Base-by-base conservation (phyloP, 208 protist genomes). In the Leishmania tropica region DNA sequence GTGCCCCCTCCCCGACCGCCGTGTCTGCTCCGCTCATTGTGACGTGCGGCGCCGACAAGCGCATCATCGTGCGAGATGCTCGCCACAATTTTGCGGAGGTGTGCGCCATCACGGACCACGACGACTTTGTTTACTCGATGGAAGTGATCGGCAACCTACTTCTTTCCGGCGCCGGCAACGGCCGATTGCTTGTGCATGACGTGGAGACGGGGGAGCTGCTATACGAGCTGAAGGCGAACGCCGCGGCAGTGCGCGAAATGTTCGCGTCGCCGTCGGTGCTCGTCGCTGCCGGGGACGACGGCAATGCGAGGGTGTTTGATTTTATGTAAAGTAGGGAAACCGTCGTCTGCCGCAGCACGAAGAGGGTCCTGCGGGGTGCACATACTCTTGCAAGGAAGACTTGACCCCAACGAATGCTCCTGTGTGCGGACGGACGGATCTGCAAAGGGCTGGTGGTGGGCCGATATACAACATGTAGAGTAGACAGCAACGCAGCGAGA, bases 41-140 rank as follows among this genome's bases (percentile, higher is more conserved):
- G 10, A 97, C 94, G 37, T 89, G 89, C 45, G 95, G 95, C 11
- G 93, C 95, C 5, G 95, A 98, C 85, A 88, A 87, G 80, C 84
- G 88, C 28, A 88, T 98, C 75, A 71, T 85, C 15, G 88, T 89
- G 19, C 83, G 97, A 10, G 95, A 98, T 62, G 88, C 93, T 0
- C 90, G 93, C 37, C 64, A 45, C 21, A 78, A 73, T 76, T 97
- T 94, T 78, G 56, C 60, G 0, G 53, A 78, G 19, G 72, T 96
- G 31, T 87, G 91, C 83, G 76, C n/a, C 15, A 80, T 95, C 24
- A 81, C 85, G 2, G 88, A 95, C 28, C 93, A 98, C 78, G 65
- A 80, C 42, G 94, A 97, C 80, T 97, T 94, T 76, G 91, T 98
- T 76, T 97, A 97, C 73, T 95, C 89, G 4, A 60, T 97, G 56